A percentile compares a stretch with the other conserved stretches of the same genome.
These are phyloP conservation scores for Exophiala lecanii-corni DNA, from an alignment of 2,329 filamentous ascomycete genomes.

Conservation along the genomic window DNA sequence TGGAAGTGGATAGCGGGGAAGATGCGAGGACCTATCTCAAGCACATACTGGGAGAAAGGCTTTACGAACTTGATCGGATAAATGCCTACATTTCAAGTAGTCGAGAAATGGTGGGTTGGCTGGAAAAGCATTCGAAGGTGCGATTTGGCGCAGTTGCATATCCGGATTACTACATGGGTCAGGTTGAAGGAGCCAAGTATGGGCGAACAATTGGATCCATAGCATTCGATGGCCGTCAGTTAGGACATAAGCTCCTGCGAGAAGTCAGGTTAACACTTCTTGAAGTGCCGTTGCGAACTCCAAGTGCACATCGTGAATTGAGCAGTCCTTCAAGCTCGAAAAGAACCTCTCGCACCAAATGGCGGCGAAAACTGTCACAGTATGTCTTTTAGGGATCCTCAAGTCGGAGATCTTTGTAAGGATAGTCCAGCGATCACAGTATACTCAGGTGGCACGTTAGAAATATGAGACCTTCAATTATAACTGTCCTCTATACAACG, in stretches of 20 bases:
- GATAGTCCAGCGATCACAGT: no score
- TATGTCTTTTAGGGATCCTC: no score
- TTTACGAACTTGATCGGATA: conserved; percentile 8
- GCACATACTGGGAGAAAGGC: conserved; percentile 4
- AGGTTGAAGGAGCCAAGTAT: conserved; percentile 6
- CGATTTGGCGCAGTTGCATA: conserved; percentile 4
- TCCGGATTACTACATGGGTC: conserved; percentile 15
- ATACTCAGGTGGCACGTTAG: no score
- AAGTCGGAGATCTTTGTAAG: no score
- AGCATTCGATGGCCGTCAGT: conserved; percentile 8
- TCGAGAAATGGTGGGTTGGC: conserved; percentile 31
- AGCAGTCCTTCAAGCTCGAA: no score
- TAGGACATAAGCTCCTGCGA: conserved; percentile 2
- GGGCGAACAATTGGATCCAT: conserved; percentile 9
- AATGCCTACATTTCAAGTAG: conserved; percentile 31
- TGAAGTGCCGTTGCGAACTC: no score
- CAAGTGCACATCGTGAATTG: no score
- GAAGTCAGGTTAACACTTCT: conserved; percentile 9
- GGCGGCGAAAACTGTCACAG: no score
- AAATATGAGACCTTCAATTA: no score
- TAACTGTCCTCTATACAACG: no score
- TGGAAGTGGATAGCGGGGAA: conserved; percentile 28
- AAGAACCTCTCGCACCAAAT: no score
- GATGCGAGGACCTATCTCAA: conserved; percentile 23
- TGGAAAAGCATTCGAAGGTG: conserved; percentile 21